These are phyloP conservation scores for Chaetomium globosum DNA, from an alignment of 2,329 filamentous ascomycete genomes.

Conservation along the genomic window DNA sequence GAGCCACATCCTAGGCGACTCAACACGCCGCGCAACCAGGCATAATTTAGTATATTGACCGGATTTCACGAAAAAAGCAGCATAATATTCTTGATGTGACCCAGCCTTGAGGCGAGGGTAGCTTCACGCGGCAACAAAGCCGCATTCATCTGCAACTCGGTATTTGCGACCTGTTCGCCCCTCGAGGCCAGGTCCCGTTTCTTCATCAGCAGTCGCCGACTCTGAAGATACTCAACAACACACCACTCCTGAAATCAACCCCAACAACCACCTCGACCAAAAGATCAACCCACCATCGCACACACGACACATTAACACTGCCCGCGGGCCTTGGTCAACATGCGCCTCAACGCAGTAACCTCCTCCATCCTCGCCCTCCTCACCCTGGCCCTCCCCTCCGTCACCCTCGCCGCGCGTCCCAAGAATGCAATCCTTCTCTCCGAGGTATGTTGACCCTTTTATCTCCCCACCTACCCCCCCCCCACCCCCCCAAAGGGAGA, in stretches of 20 bases:
- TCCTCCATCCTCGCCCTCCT: constrained; percentile 15
- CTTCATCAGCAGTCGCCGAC: too few species aligned
- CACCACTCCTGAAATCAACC: not conserved
- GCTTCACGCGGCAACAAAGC: too few species aligned
- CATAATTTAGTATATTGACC: too few species aligned
- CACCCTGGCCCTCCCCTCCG: constrained; percentile 10
- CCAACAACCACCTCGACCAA: not conserved
- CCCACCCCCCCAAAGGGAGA: too few species aligned
- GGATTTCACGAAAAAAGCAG: too few species aligned
- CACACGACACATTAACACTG: not conserved
- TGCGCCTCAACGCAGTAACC: constrained; percentile 13
- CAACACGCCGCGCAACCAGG: not conserved
- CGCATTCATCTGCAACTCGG: too few species aligned
- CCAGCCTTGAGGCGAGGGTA: too few species aligned
- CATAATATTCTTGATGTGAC: too few species aligned
- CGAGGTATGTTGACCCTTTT: constrained; percentile 62
- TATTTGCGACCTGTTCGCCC: too few species aligned
- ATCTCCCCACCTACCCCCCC: too few species aligned
- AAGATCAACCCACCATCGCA: not conserved
- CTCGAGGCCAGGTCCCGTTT: too few species aligned
- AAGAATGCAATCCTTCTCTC: constrained; percentile 61
- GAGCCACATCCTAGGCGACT: not conserved
- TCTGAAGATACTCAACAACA: not conserved
- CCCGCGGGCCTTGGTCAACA: not conserved
- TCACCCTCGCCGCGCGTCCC: constrained; percentile 40